Percentiles rank a stretch among this genome's conserved stretches.
Evolutionary conservation across 2,329 filamentous ascomycete genomes (phyloP).

Genomic region (Xylaria sp.): DNA sequence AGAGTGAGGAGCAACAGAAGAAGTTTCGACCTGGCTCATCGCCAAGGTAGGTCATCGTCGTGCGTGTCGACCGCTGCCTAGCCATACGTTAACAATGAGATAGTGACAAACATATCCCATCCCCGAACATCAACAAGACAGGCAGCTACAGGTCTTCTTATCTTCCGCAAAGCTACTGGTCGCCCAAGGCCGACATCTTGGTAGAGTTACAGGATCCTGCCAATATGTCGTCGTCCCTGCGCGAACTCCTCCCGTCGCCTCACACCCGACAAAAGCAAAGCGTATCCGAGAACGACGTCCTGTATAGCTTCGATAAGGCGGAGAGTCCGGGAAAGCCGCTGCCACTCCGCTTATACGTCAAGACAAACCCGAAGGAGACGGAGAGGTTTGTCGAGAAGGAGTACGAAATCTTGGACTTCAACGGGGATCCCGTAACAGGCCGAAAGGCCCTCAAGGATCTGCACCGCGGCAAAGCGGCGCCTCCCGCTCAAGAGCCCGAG

Average conservation of each 20-base stretch:
- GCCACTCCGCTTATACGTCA: constrained; percentile 48
- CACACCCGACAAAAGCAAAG: constrained; percentile 32
- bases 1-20: constrained; percentile 40
- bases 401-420: constrained; percentile 54
- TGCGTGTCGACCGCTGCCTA: background rate
- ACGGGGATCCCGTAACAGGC: constrained; percentile 52
- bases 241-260: constrained; percentile 41
- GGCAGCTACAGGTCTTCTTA: constrained; percentile 26
- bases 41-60: constrained; percentile 41
- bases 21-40: constrained; percentile 45
- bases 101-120: constrained; percentile 18
- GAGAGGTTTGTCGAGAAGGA: constrained; percentile 54
- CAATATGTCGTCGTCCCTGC: constrained; percentile 44
- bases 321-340: constrained; percentile 48
- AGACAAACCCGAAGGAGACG: constrained; percentile 46
- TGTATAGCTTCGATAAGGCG: constrained; percentile 52
- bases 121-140: constrained; percentile 47
- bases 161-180: constrained; percentile 39
- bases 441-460: constrained; percentile 51
- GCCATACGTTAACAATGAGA: background rate
- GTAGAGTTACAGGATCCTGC: constrained; percentile 46
- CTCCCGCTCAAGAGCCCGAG: constrained; percentile 34
- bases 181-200: constrained; percentile 42
- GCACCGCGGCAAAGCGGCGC: constrained; percentile 40
- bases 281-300: constrained; percentile 45